Evolutionary conservation across 2,329 filamentous ascomycete genomes (phyloP).

Genomic region (Neurospora sp.): DNA sequence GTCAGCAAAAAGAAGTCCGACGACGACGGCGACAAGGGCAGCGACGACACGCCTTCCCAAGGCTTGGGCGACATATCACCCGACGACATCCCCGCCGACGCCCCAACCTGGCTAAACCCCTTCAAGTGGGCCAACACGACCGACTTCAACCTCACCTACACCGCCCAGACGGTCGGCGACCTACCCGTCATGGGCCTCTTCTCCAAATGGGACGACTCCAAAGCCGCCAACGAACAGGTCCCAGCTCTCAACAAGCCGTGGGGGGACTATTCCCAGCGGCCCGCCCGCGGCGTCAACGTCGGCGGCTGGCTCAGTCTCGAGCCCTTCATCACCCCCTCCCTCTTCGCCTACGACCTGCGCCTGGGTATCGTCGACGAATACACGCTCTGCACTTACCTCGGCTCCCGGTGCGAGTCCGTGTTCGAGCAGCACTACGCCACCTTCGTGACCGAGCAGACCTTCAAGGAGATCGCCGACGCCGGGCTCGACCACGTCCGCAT

Average conservation of each 20-base stretch:
- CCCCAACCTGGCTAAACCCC: conserved; percentile 76
- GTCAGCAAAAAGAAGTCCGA: conserved; percentile 51
- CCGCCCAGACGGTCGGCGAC: conserved; percentile 69
- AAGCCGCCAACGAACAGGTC: conserved; percentile 66
- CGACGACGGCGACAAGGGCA: conserved; percentile 21
- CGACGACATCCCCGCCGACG: conserved; percentile 47
- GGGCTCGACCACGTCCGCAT: conserved; percentile 97
- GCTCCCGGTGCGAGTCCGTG: conserved; percentile 50
- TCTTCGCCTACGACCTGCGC: conserved; percentile 60
- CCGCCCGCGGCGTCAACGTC: conserved; percentile 82
- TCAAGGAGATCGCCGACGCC: conserved; percentile 72
- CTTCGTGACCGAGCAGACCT: conserved; percentile 78
- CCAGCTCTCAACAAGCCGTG: conserved; percentile 67
- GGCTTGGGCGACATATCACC: conserved; percentile 43
- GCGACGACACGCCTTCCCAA: conserved; percentile 21
- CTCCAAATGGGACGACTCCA: conserved; percentile 75
- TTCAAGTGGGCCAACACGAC: conserved; percentile 84
- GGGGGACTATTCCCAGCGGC: conserved; percentile 64
- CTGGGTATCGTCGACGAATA: conserved; percentile 78
- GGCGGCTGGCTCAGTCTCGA: conserved; percentile 93
- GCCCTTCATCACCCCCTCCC: conserved; percentile 88
- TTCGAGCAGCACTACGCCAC: conserved; percentile 88
- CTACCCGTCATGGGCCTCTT: conserved; percentile 88
- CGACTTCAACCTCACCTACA: conserved; percentile 93
- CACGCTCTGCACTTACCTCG: conserved; percentile 64